Evolutionary conservation across 441 rosid genomes (phyloP).

Genomic region (Eutrema salsugineum): DNA sequence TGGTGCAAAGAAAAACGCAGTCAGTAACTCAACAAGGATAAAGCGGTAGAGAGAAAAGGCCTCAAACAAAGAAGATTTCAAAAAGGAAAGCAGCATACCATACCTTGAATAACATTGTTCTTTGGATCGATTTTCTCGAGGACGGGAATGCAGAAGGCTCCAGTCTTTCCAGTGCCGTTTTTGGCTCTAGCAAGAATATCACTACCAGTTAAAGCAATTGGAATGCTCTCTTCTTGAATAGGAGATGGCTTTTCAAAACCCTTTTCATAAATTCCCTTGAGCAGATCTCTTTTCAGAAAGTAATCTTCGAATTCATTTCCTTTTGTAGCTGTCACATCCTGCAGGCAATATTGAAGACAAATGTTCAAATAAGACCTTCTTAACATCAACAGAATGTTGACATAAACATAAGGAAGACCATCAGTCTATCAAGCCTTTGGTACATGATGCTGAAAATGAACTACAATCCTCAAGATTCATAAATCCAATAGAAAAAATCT

Average conservation of each 20-base stretch:
- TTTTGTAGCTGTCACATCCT: constrained; percentile 96
- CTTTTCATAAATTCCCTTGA: constrained; percentile 90
- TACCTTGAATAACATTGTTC: constrained; percentile 87
- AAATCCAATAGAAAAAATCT: neutral
- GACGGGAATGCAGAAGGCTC: constrained; percentile 91
- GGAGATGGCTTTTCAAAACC: constrained; percentile 97
- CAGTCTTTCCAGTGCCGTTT: constrained; percentile 94
- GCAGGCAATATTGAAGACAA: constrained; percentile 20
- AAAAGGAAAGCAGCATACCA: constrained; percentile 31
- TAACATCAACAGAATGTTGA: neutral
- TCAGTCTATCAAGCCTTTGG: neutral
- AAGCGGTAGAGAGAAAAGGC: too few species aligned
- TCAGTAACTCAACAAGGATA: neutral
- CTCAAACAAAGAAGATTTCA: neutral
- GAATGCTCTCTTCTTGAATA: constrained; percentile 96
- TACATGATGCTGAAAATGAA: neutral
- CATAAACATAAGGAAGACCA: neutral
- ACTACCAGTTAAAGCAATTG: constrained; percentile 90
- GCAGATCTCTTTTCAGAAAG: constrained; percentile 78
- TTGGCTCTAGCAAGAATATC: constrained; percentile 97
- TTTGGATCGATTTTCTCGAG: constrained; percentile 88
- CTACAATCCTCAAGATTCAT: neutral
- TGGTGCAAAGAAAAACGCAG: neutral
- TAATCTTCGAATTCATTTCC: constrained; percentile 96
- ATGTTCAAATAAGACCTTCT: neutral